These are phyloP conservation scores for Cercospora sesami DNA, from an alignment of 2,329 filamentous ascomycete genomes.

Conservation along the genomic window DNA sequence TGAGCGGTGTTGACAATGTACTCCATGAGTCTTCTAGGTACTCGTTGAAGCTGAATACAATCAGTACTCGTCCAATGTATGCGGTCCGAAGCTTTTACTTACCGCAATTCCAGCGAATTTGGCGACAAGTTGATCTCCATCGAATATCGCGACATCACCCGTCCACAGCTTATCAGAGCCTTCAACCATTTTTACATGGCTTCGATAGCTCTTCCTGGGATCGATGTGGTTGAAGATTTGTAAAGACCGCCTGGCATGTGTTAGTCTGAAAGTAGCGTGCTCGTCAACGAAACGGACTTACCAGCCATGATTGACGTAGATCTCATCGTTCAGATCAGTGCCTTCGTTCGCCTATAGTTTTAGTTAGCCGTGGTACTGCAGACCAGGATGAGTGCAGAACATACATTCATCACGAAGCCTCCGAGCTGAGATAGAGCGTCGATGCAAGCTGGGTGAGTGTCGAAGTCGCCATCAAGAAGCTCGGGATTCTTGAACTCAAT, in stretches of 20 bases:
- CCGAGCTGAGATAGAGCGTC: constrained; percentile 42
- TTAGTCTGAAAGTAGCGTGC: neutral
- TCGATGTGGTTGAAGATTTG: constrained; percentile 3
- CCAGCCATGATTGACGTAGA: constrained; percentile 42
- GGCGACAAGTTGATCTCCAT: neutral
- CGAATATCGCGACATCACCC: neutral
- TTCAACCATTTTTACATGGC: neutral
- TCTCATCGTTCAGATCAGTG: constrained; percentile 33
- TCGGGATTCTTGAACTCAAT: neutral
- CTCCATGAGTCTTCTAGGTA: neutral
- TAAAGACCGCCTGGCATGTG: constrained; percentile 7
- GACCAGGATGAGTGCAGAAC: neutral
- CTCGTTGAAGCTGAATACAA: neutral
- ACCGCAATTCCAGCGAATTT: neutral
- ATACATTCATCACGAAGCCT: constrained; percentile 26
- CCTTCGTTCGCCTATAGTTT: constrained; percentile 21
- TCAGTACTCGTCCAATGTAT: neutral
- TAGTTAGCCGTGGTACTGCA: neutral
- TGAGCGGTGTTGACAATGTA: neutral
- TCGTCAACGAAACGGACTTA: constrained; percentile 6
- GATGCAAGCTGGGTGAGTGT: constrained; percentile 33
- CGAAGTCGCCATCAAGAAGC: neutral
- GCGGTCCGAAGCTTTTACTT: neutral
- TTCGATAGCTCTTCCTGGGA: neutral
- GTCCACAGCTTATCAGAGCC: neutral